Conservation (phyloP, 169 alveolate species). For the Plasmodium berghei region DNA sequence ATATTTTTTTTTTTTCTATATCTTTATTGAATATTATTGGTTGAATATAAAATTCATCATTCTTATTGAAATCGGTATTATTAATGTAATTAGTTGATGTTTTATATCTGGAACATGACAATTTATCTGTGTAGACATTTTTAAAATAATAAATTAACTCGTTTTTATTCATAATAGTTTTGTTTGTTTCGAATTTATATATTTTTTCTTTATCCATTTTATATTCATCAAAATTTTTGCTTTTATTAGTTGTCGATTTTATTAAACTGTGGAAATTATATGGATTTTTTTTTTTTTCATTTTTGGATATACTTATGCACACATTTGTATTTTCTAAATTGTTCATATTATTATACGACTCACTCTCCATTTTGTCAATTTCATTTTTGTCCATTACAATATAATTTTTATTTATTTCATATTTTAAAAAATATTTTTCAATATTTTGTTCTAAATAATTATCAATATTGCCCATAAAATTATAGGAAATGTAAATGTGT, state of each 20-base stretch:
- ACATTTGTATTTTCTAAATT: not conserved
- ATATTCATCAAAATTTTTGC: no score
- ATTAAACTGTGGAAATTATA: not conserved
- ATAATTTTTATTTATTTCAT: slow-evolving; percentile 26
- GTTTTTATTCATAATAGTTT: not conserved
- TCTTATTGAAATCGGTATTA: not conserved
- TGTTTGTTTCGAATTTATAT: not conserved
- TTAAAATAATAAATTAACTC: not conserved
- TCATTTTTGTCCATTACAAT: not conserved
- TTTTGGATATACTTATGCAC: not conserved
- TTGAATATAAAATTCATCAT: not conserved
- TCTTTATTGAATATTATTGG: not conserved
- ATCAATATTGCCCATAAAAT: slow-evolving; percentile 3
- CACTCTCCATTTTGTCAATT: not conserved
- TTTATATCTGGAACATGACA: not conserved
- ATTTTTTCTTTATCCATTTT: not conserved
- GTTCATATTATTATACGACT: not conserved
- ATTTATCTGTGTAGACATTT: not conserved
- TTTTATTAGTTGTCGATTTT: not conserved
- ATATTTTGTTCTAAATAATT: slow-evolving; percentile 5
- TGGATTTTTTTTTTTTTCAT: not conserved
- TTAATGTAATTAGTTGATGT: not conserved
- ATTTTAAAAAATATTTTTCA: slow-evolving; percentile 37
- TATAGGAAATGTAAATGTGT: slow-evolving; percentile 30
- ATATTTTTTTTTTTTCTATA: slow-evolving; percentile 2